Percentiles rank a stretch among this genome's conserved stretches.
Evolutionary conservation across 2,329 filamentous ascomycete species (phyloP).

Genomic region (Rugonectria rugulosa): DNA sequence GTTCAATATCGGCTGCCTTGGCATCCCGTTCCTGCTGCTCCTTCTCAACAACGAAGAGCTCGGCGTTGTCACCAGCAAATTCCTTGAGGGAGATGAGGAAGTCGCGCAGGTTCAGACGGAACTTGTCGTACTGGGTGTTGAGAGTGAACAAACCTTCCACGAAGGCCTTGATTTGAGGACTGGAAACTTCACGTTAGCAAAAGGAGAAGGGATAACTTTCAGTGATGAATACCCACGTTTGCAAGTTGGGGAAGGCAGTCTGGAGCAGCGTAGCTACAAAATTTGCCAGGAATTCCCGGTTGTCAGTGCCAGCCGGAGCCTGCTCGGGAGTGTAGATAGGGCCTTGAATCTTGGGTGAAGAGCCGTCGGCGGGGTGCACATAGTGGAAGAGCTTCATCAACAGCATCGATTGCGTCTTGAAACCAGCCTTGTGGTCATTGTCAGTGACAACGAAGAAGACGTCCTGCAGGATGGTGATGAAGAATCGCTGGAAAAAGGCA

Average conservation of each 20-base stretch:
- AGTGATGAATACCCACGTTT: conserved; percentile 72
- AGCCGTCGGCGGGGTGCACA: conserved; percentile 74
- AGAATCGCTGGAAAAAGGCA: conserved; percentile 98
- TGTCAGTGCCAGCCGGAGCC: conserved; percentile 81
- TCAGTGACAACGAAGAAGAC: conserved; percentile 99
- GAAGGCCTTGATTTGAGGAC: conserved; percentile 86
- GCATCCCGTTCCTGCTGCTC: conserved; percentile 89
- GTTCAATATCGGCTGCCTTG: conserved; percentile 87
- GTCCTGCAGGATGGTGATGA: conserved; percentile 92
- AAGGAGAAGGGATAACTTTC: conserved; percentile 3
- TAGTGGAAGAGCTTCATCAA: conserved; percentile 97
- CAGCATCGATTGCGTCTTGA: conserved; percentile 96
- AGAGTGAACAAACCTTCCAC: conserved; percentile 88
- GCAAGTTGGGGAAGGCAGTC: conserved; percentile 92
- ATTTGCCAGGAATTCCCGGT: conserved; percentile 88
- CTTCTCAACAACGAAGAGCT: conserved; percentile 92
- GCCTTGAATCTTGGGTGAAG: conserved; percentile 84
- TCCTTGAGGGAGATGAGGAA: conserved; percentile 98
- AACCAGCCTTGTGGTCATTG: conserved; percentile 97
- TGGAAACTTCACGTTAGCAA: conserved; percentile 53
- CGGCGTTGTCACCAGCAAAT: conserved; percentile 93
- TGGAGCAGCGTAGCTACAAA: conserved; percentile 87
- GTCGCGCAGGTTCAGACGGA: conserved; percentile 94
- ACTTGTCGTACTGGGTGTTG: conserved; percentile 90
- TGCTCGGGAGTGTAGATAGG: conserved; percentile 89